A percentile compares a stretch with the other conserved stretches of the same genome.
These are phyloP conservation scores for Scenedesmus sp. DNA, from an alignment of 163 green algal genomes.

Conservation along the genomic window DNA sequence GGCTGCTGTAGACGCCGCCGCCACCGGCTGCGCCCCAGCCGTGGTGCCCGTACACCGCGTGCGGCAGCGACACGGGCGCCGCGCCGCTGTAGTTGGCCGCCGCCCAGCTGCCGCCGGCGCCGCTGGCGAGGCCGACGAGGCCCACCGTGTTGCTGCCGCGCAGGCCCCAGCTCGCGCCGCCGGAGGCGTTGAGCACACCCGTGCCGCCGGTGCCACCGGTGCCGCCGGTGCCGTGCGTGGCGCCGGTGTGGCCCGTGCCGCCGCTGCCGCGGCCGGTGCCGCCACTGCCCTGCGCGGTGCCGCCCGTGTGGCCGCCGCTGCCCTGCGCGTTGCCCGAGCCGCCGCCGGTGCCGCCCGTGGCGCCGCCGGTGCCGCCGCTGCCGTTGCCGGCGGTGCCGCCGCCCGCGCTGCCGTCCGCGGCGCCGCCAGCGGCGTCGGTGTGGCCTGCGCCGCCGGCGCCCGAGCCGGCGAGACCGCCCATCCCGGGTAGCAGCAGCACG, in stretches of 20 bases:
- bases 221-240: conserved; percentile 1
- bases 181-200: conserved; percentile 10
- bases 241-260: background rate
- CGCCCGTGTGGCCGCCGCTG: conserved; percentile 1
- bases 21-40: background rate
- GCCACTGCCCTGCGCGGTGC: conserved; percentile 19
- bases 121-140: conserved; percentile 7
- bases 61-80: background rate
- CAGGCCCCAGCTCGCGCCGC: conserved; percentile 30
- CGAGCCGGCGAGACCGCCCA: background rate
- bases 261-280: background rate
- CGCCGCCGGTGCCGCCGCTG: conserved; percentile 18
- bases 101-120: conserved; percentile 25
- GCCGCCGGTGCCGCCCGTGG: conserved; percentile 7
- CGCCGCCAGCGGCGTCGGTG: conserved; percentile 25
- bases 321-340: conserved; percentile 11
- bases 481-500: background rate
- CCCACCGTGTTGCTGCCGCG: conserved; percentile 40
- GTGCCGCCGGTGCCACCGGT: conserved; percentile 2
- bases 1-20: conserved; percentile 25
- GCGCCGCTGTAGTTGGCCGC: conserved; percentile 20
- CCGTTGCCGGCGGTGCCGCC: conserved; percentile 19
- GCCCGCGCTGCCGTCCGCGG: conserved; percentile 20
- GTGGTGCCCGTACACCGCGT: too few species aligned
- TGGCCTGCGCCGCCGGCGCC: background rate